phyloP scores from a whole-genome alignment of 768 basidiomycete genomes.

The Candolleomyces eurysporus region DNA sequence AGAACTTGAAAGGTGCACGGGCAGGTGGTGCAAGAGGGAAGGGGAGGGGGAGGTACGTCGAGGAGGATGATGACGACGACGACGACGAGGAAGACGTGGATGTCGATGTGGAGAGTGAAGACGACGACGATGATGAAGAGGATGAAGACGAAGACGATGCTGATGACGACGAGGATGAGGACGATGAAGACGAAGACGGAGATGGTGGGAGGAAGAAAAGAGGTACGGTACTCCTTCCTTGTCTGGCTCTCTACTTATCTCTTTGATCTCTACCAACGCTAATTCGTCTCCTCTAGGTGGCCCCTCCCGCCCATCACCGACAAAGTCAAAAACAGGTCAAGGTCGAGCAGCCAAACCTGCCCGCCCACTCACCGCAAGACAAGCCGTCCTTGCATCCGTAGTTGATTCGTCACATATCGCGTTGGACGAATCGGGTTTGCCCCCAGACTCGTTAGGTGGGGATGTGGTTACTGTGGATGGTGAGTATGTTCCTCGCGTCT shows the following conservation, averaged over 20 bases:
- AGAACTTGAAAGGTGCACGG: too few relatives aligned
- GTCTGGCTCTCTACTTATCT: too few relatives aligned
- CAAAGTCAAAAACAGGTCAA: constrained; percentile 9
- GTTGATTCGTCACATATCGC: constrained; percentile 70
- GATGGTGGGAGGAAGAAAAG: constrained; percentile 23
- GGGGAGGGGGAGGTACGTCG: constrained; percentile 28
- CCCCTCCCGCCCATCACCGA: too few relatives aligned
- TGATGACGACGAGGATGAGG: constrained; percentile 33
- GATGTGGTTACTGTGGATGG: too few relatives aligned
- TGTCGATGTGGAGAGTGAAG: constrained; percentile 38
- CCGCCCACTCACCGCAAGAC: constrained; percentile 53
- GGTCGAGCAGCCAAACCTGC: constrained; percentile 22
- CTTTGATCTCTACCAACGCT: too few relatives aligned
- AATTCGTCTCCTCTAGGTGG: too few relatives aligned
- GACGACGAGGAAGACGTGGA: constrained; percentile 36
- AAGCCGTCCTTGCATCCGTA: constrained; percentile 70
- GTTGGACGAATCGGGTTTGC: constrained; percentile 37
- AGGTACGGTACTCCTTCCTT: too few relatives aligned
- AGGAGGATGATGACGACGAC: constrained; percentile 30
- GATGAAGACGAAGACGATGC: constrained; percentile 33
- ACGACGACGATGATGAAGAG: constrained; percentile 30
- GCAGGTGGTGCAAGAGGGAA: constrained; percentile 17
- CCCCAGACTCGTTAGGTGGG: constrained; percentile 1
- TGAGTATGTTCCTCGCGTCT: too few relatives aligned
- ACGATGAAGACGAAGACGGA: constrained; percentile 31